Base-by-base conservation (phyloP, 2,329 filamentous ascomycete genomes). In the Apiospora koreana region DNA sequence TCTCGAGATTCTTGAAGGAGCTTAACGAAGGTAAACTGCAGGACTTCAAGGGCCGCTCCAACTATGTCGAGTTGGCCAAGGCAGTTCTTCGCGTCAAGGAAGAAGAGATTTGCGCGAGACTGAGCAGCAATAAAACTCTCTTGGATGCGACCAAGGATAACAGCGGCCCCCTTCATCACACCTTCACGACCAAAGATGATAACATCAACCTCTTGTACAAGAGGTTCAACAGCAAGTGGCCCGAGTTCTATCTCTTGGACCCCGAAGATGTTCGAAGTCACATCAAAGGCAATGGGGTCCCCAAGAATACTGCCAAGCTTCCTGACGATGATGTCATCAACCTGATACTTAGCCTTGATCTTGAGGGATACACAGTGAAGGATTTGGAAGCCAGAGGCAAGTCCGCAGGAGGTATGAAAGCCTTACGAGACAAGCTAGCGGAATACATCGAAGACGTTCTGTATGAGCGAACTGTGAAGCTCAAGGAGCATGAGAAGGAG, bases 11-110 rank as follows among this genome's bases (percentile, higher is more conserved):
- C 18, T 16, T 69, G 35, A 7, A 31, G 8, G 43, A 7, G 3
- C 28, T 71, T 9, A 21, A 69, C 23, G 8, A 64, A 18, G 68
- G 70, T 65, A 31, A 21, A 21, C 38, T 68, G 28, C n/a, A 65
- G 21, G 9, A 14, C 3, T 69, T 65, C 45, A 35, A 67, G 5
- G 65, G 68, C 14, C 45, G 35, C 14, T 9, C 67, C 35, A 54
- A 41, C 28, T 71, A 69, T 31, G 18, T 41, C 10, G 54, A 62
- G 31, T 38, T 62, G 9, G 54, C 50, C 50, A 43, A 65, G 31
- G 68, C 62, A 46, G n/a, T 64, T 23, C 31, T 62, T 2, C 10
- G 18, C 35, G 54, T 18, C 31, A 21, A 62, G 6, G 18, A 10
- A n/a, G 18, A n/a, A 4, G 18, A 62, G 6, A 62, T 62, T n/a